These are phyloP conservation scores for Amanita exitialis DNA, from an alignment of 768 basidiomycete species.

Conservation along the genomic window DNA sequence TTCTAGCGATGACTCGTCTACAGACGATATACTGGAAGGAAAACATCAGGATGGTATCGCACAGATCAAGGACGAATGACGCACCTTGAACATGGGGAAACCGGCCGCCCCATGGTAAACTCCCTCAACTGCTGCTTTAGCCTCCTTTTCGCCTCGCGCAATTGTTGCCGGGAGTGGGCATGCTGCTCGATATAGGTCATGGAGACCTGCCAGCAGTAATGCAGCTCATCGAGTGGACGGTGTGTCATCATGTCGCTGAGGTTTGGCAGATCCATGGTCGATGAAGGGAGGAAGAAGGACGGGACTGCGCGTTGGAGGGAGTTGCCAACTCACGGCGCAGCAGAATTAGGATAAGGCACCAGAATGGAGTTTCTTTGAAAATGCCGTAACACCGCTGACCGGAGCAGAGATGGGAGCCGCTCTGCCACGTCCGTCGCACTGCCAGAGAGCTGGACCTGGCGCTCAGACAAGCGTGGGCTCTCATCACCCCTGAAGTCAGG, in stretches of 20 bases:
- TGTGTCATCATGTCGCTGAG: slow-evolving; percentile 1
- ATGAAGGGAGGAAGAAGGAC: background rate
- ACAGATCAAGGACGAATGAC: background rate
- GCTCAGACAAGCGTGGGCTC: no score
- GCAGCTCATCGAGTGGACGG: slow-evolving; percentile 1
- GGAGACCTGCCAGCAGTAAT: slow-evolving; percentile 4
- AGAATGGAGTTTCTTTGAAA: slow-evolving; percentile 1
- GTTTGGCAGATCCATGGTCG: background rate
- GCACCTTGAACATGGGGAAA: slow-evolving; percentile 3
- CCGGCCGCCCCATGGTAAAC: slow-evolving; percentile 1
- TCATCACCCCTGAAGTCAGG: slow-evolving; percentile 1
- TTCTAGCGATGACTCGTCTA: background rate
- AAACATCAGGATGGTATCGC: background rate
- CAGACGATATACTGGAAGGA: background rate
- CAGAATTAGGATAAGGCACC: slow-evolving; percentile 1
- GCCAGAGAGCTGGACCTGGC: background rate
- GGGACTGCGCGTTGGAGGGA: background rate
- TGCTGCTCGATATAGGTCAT: slow-evolving; percentile 1
- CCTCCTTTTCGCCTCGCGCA: background rate
- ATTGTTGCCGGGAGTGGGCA: background rate
- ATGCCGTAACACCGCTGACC: slow-evolving; percentile 1
- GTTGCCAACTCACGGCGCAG: slow-evolving; percentile 1
- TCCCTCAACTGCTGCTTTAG: slow-evolving; percentile 3
- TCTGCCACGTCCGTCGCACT: background rate
- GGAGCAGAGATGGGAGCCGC: background rate